Percentiles rank a stretch among this genome's conserved stretches.
phyloP scores from a whole-genome alignment of 2,329 filamentous ascomycete species.

The Teratosphaeria zuluensis region DNA sequence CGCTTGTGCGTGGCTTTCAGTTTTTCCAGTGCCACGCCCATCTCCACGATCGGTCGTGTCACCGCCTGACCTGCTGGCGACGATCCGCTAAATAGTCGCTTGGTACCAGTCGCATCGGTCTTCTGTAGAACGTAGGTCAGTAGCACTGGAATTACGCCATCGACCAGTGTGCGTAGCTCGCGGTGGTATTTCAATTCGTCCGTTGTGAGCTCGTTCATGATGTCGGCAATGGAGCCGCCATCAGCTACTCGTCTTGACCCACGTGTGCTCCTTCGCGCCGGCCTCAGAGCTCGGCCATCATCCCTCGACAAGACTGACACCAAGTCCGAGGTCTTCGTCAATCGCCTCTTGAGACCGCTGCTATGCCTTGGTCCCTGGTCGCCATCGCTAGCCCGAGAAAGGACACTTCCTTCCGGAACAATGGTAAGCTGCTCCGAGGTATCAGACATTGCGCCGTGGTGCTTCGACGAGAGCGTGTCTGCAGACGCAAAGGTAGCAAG shows the following conservation, averaged over 20 bases:
- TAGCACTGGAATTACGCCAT: constrained; percentile 88
- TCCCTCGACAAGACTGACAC: constrained; percentile 71
- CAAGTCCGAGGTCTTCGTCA: constrained; percentile 87
- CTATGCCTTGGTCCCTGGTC: constrained; percentile 19
- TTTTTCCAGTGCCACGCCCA: constrained; percentile 84
- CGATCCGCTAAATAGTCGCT: constrained; percentile 17
- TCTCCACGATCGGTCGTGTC: constrained; percentile 81
- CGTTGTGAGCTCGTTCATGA: constrained; percentile 68
- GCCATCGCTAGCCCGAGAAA: constrained; percentile 20
- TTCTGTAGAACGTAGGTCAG: constrained; percentile 73
- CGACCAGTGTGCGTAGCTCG: constrained; percentile 85
- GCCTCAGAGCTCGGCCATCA: constrained; percentile 60
- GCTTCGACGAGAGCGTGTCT: constrained; percentile 38
- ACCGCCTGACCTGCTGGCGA: constrained; percentile 50
- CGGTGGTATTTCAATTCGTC: constrained; percentile 84
- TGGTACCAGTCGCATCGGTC: constrained; percentile 41
- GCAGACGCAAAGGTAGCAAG: constrained; percentile 51
- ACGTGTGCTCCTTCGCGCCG: constrained; percentile 62
- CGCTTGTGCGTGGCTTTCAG: constrained; percentile 70
- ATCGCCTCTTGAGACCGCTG: constrained; percentile 56
- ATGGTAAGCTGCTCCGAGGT: constrained; percentile 21
- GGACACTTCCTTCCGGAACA: constrained; percentile 14
- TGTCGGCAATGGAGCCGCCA: constrained; percentile 60
- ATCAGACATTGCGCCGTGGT: constrained; percentile 20
- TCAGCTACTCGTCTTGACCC: constrained; percentile 55